These are phyloP conservation scores for Narthecium ossifragum DNA, from an alignment of 106 monocot species.

Conservation along the genomic window DNA sequence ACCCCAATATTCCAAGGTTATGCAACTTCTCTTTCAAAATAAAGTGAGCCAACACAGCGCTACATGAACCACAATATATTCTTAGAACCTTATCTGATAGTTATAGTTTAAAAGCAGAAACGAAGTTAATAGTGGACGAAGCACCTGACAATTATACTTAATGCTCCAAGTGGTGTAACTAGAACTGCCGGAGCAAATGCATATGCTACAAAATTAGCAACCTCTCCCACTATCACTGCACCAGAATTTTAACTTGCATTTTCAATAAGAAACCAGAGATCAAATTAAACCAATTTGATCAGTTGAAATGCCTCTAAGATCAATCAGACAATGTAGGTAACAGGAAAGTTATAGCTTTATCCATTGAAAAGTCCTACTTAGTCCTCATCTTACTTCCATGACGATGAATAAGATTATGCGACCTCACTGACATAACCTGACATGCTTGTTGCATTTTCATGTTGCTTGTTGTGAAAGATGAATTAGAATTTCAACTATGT, in stretches of 20 bases:
- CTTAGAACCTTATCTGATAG: neutral
- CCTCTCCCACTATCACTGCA: slow-evolving; percentile 76
- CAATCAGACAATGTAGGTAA: neutral
- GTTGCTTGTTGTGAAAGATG: too few relatives aligned
- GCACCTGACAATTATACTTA: slow-evolving; percentile 85
- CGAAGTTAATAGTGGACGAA: neutral
- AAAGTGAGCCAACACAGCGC: slow-evolving; percentile 80
- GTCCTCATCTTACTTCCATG: too few relatives aligned
- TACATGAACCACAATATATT: slow-evolving; percentile 9
- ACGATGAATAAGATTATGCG: too few relatives aligned
- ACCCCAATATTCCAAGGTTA: slow-evolving; percentile 64
- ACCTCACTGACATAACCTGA: too few relatives aligned
- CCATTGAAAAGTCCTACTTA: too few relatives aligned
- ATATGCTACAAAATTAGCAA: slow-evolving; percentile 87
- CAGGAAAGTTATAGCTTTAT: too few relatives aligned
- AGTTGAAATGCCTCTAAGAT: neutral
- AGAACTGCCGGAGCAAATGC: slow-evolving; percentile 83
- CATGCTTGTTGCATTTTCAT: too few relatives aligned
- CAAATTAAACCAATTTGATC: neutral
- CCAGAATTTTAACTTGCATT: neutral
- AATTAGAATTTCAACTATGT: too few relatives aligned
- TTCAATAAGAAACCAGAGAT: neutral
- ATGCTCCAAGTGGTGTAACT: slow-evolving; percentile 80
- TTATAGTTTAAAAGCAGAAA: neutral
- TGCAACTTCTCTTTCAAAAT: slow-evolving; percentile 75